Conservation (phyloP, 805 yeast species). For the Candida loeiensis region DNA sequence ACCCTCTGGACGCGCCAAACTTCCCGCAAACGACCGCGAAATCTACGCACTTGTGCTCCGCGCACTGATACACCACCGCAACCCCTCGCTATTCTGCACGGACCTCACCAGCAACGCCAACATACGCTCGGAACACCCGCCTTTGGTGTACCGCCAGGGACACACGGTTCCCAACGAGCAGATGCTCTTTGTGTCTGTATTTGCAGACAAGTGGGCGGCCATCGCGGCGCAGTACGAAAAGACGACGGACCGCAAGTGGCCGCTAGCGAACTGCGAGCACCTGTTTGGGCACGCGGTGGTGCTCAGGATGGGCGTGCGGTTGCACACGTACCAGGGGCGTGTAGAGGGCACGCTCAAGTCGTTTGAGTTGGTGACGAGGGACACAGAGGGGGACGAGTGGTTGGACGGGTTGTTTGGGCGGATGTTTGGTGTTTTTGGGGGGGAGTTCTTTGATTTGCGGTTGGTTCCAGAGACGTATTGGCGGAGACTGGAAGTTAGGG, state of each 20-base stretch:
- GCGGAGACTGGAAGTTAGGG: neutral
- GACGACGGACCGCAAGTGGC: neutral
- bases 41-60: constrained; percentile 1
- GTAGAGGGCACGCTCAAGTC: constrained; percentile 4
- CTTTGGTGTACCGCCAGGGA: neutral
- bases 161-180: constrained; percentile 3
- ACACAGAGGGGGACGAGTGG: neutral
- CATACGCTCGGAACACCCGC: constrained; percentile 1
- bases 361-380: constrained; percentile 4
- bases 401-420: constrained; percentile 5
- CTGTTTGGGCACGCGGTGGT: constrained; percentile 3
- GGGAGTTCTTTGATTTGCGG: constrained; percentile 2
- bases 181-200: neutral
- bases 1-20: neutral
- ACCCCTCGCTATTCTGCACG: constrained; percentile 4
- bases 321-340: constrained; percentile 6
- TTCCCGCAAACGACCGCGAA: constrained; percentile 2
- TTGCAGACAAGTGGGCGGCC: constrained; percentile 4
- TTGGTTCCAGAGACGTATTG: constrained; percentile 5
- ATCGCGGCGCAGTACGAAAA: constrained; percentile 1
- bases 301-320: neutral
- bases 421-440: constrained; percentile 2
- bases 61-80: neutral
- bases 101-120: constrained; percentile 5
- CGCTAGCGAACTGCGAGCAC: neutral